These are phyloP conservation scores for Populus hybrid DNA, from an alignment of 441 rosid genomes.

Conservation along the genomic window DNA sequence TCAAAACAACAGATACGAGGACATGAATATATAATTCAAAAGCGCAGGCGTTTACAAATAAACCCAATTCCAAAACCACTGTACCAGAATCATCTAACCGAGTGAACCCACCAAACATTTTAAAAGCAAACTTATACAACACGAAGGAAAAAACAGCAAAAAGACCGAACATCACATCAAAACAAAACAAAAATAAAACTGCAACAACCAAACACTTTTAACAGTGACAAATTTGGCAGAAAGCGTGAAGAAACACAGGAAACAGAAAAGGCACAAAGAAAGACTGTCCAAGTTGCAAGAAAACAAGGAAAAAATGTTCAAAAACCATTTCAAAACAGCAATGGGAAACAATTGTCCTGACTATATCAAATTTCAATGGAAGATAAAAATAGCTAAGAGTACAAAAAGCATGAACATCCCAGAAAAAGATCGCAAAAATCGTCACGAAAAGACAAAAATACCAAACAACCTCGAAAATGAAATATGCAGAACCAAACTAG, in stretches of 20 bases:
- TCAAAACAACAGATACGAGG: slow-evolving; percentile 22
- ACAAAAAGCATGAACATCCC: background rate
- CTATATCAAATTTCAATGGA: background rate
- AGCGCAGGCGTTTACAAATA: slow-evolving; percentile 9
- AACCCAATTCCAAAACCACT: slow-evolving; percentile 7
- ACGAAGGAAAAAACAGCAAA: slow-evolving; percentile 3
- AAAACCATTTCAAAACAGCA: background rate
- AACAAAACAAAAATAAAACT: background rate
- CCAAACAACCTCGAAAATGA: background rate
- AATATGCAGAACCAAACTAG: background rate
- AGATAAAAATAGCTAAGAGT: background rate
- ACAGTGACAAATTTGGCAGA: slow-evolving; percentile 7
- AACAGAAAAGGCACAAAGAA: slow-evolving; percentile 8
- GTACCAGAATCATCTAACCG: slow-evolving; percentile 6
- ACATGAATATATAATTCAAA: slow-evolving; percentile 13
- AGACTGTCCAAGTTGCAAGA: slow-evolving; percentile 6
- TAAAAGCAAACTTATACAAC: background rate
- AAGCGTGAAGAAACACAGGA: slow-evolving; percentile 1
- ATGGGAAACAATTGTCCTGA: background rate
- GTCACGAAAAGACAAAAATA: background rate
- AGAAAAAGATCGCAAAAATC: background rate
- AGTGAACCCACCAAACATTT: slow-evolving; percentile 3
- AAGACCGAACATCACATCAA: background rate
- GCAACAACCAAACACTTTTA: slow-evolving; percentile 3
- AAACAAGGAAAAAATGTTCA: background rate